Conservation (phyloP, 768 basidiomycete species). For the Calocybe gangraenosa region DNA sequence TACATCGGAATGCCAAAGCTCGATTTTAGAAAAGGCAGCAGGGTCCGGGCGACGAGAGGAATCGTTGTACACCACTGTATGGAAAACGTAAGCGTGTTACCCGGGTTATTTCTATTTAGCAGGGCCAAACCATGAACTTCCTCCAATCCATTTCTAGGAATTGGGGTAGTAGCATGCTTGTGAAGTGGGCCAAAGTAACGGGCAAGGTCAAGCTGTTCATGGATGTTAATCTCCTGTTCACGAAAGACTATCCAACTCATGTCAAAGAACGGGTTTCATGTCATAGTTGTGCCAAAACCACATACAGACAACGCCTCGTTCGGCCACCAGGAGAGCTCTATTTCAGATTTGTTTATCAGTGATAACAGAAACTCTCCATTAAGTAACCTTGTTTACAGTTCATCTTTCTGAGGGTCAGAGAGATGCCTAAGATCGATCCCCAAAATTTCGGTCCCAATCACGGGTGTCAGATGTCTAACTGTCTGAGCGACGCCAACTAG, state of each 20-base stretch:
- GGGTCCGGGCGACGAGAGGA: conserved; percentile 57
- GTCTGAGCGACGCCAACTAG: conserved; percentile 63
- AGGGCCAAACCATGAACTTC: conserved; percentile 71
- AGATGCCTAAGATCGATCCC: conserved; percentile 74
- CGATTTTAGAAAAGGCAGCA: conserved; percentile 64
- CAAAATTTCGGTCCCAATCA: conserved; percentile 70
- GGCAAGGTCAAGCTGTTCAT: conserved; percentile 68
- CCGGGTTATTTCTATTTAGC: too few species aligned
- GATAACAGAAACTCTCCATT: conserved; percentile 6
- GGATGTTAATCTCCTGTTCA: conserved; percentile 65
- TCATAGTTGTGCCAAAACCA: too few species aligned
- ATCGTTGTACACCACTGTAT: conserved; percentile 67
- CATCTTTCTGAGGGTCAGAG: conserved; percentile 67
- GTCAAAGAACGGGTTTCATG: too few species aligned
- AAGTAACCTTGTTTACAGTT: conserved; percentile 46
- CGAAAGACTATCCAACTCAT: conserved; percentile 54
- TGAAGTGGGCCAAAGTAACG: conserved; percentile 74
- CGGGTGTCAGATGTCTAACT: conserved; percentile 64
- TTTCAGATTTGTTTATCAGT: conserved; percentile 4
- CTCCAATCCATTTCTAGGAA: conserved; percentile 70
- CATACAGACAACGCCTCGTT: conserved; percentile 71
- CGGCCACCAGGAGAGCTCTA: conserved; percentile 70
- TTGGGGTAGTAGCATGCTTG: conserved; percentile 78
- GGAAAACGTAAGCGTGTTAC: background rate
- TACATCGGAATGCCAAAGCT: conserved; percentile 83